Base-by-base conservation (phyloP, 129 eudicot genomes). In the Artemisia annua region DNA sequence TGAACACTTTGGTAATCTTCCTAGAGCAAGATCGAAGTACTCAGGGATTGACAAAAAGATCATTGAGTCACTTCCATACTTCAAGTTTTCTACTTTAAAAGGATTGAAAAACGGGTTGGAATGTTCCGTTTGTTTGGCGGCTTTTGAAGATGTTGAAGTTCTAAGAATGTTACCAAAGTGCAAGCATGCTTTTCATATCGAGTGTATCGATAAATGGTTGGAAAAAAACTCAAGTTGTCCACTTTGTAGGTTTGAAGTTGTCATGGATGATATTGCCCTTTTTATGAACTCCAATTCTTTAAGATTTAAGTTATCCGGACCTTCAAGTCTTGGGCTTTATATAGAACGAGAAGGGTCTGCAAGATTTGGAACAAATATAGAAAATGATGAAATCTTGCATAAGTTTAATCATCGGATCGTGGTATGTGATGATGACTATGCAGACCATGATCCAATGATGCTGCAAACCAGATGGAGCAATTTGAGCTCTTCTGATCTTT, bases 161-260 rank as follows among this genome's bases (percentile, higher is more conserved):
- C 86, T 92, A 2, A 66, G 96, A 9, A 72, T 92, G 39, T 65
- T 92, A 35, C 98, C 98, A 9, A 85, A 85, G 67, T 92, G 98
- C 59, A 89, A 83, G 24, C 98, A 92, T 50, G 96, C 88, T 0
- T 92, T 92, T 75, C 96, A 92, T 61, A 79, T 89, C 1, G 76
- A 73, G 24, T 92, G 98, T 62, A 78, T 92, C 48, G 98, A 92
- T 67, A 76, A 66, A 46, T 92, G 98, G 98, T 90, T 92, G 11
- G 89, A 85, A 60, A 76, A 72, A 19, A 95, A 92, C 83, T 87
- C 96, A 7, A 89, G 84, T 18, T 92, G 98, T 63, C 98, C 98
- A 0, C 89, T 92, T 66, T 89, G 98, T 67, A 80, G 97, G 79
- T 68, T 76, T 46, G 73, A 71, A 32, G 86, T 92, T 17, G 71